phyloP scores from a whole-genome alignment of 352 stramenopile genomes.

The Pythium vanterpoolii region DNA sequence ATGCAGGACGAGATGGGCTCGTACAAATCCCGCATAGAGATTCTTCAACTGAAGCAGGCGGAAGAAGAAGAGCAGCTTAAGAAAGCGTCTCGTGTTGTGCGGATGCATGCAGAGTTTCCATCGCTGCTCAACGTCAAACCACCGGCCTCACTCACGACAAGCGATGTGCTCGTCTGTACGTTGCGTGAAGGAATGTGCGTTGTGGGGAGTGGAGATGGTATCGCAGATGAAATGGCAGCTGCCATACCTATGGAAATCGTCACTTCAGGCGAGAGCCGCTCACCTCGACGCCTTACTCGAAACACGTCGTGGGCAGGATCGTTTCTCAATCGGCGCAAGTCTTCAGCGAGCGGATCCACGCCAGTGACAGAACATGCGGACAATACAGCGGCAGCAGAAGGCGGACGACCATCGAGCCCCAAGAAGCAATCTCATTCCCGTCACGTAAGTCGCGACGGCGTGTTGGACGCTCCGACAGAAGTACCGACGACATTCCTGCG shows the following conservation, averaged over 20 bases:
- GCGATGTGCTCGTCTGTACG: conserved; percentile 19
- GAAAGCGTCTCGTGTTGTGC: conserved; percentile 11
- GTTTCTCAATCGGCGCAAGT: conserved; percentile 24
- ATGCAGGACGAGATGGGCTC: conserved; percentile 19
- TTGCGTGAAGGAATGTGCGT: conserved; percentile 19
- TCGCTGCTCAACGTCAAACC: conserved; percentile 13
- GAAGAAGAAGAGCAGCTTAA: conserved; percentile 16
- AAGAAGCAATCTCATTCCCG: conserved; percentile 1
- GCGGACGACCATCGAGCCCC: neutral
- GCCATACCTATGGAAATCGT: neutral
- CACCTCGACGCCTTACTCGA: neutral
- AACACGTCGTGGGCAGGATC: conserved; percentile 21
- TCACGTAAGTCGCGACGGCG: neutral
- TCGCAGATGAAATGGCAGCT: neutral
- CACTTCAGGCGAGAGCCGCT: neutral
- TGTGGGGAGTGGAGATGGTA: conserved; percentile 12
- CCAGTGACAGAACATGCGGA: neutral
- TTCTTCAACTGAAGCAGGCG: conserved; percentile 8
- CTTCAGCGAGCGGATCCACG: conserved; percentile 2
- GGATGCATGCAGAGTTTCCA: conserved; percentile 16
- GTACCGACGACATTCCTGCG: conserved; percentile 12
- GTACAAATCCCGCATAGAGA: conserved; percentile 14
- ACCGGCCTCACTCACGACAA: neutral
- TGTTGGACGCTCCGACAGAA: neutral
- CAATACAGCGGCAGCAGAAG: neutral